Conservation (phyloP, 1,139 yeast genomes). For the Zhuliangozyma parablackwelliae region DNA sequence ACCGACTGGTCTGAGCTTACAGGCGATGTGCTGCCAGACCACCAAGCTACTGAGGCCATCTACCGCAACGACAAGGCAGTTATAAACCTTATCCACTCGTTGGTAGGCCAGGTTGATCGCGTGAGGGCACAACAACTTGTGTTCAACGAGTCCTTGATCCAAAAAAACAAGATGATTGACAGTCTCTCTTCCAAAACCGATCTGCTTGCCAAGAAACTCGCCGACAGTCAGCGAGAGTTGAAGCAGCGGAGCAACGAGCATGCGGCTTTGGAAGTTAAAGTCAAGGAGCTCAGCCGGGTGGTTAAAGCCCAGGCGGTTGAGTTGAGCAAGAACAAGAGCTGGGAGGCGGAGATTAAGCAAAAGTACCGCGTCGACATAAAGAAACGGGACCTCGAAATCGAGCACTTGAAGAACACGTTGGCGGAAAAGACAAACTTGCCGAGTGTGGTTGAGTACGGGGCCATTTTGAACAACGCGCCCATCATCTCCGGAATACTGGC, state of each 20-base stretch:
- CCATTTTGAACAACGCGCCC: constrained; percentile 11
- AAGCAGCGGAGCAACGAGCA: constrained; percentile 16
- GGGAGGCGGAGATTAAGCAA: constrained; percentile 29
- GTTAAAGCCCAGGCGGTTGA: constrained; percentile 21
- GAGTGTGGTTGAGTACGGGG: constrained; percentile 28
- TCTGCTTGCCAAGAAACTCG: constrained; percentile 17
- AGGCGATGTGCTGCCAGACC: constrained; percentile 22
- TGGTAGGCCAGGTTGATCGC: constrained; percentile 37
- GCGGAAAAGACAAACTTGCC: constrained; percentile 33
- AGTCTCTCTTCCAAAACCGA: constrained; percentile 21
- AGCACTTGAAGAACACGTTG: constrained; percentile 36
- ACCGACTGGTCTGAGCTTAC: constrained; percentile 31
- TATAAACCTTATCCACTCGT: constrained; percentile 39
- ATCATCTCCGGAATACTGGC: constrained; percentile 11
- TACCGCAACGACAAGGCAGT: constrained; percentile 41
- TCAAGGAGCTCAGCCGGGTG: constrained; percentile 21
- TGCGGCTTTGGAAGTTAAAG: constrained; percentile 13
- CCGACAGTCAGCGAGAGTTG: constrained; percentile 13
- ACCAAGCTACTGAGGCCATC: constrained; percentile 9
- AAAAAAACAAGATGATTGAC: constrained; percentile 28
- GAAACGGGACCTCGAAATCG: constrained; percentile 32
- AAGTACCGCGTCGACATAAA: constrained; percentile 41
- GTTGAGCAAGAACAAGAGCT: constrained; percentile 22
- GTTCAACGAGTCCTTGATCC: constrained; percentile 26
- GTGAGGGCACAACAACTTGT: constrained; percentile 30